Percentiles rank a stretch among this genome's conserved stretches.
These are phyloP conservation scores for Daedalea quercina DNA, from an alignment of 768 basidiomycete species.

Conservation along the genomic window DNA sequence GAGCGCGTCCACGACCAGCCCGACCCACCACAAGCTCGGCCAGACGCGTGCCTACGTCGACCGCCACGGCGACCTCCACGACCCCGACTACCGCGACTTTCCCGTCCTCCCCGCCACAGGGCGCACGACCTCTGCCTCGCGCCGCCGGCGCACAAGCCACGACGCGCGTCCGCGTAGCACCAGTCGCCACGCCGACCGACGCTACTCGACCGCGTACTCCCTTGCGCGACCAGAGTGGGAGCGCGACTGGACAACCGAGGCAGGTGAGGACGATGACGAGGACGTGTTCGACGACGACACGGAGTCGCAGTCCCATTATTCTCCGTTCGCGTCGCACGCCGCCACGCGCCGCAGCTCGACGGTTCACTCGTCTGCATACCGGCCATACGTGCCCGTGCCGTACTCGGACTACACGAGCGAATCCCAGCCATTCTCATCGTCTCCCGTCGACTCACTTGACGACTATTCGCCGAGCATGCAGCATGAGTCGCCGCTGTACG, in stretches of 20 bases:
- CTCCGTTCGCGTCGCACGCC: conserved; percentile 14
- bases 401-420: conserved; percentile 16
- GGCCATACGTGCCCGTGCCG: conserved; percentile 11
- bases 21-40: conserved; percentile 10
- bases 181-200: conserved; percentile 4
- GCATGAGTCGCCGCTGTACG: conserved; percentile 5
- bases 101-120: conserved; percentile 30
- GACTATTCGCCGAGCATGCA: conserved; percentile 15
- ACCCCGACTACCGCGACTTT: conserved; percentile 63
- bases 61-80: conserved; percentile 55
- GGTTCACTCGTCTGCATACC: conserved; percentile 10
- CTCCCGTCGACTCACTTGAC: conserved; percentile 17
- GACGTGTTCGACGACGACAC: conserved; percentile 15
- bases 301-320: conserved; percentile 14
- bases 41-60: conserved; percentile 45
- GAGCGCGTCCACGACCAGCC: conserved; percentile 17
- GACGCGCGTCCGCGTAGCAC: conserved; percentile 12
- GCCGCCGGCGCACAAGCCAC: conserved; percentile 9
- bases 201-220: conserved; percentile 11
- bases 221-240: conserved; percentile 20
- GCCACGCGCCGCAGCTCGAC: conserved; percentile 14
- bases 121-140: conserved; percentile 2
- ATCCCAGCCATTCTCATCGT: conserved; percentile 13
- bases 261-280: conserved; percentile 18
- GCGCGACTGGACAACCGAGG: conserved; percentile 18